Evolutionary conservation across 2,329 filamentous ascomycete genomes (phyloP).

Genomic region (Microdochium nivale): DNA sequence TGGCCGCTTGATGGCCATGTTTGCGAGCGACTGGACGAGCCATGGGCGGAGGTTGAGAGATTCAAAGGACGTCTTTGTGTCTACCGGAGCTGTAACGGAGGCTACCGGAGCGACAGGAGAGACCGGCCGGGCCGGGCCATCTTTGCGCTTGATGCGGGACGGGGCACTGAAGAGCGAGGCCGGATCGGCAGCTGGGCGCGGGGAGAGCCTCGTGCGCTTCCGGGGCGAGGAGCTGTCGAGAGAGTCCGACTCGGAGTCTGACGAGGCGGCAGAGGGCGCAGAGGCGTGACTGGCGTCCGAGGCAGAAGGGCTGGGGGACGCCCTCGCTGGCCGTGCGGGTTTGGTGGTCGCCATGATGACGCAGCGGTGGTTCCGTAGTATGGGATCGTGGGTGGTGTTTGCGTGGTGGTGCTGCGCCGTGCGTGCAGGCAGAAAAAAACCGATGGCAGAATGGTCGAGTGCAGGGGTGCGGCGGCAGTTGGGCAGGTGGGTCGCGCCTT

Average conservation of each 20-base stretch:
- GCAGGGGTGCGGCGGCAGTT: neutral
- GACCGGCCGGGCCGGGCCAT: slow-evolving; percentile 6
- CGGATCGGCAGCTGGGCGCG: slow-evolving; percentile 20
- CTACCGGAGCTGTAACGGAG: slow-evolving; percentile 38
- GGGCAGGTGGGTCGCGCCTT: neutral
- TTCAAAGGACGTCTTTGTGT: slow-evolving; percentile 58
- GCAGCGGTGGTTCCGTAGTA: neutral
- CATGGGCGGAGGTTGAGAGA: slow-evolving; percentile 71
- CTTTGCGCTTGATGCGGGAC: slow-evolving; percentile 40
- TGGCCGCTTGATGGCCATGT: slow-evolving; percentile 75
- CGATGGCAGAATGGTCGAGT: neutral
- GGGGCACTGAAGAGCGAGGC: slow-evolving; percentile 33
- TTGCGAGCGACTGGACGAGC: slow-evolving; percentile 72
- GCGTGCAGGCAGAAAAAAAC: neutral
- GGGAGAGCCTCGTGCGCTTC: slow-evolving; percentile 23
- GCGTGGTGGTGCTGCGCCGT: neutral
- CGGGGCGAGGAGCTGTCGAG: slow-evolving; percentile 29
- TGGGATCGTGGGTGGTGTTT: neutral
- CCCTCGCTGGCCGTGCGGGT: neutral
- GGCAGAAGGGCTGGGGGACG: neutral
- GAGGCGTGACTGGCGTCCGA: neutral
- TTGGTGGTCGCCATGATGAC: neutral
- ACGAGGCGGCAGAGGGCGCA: neutral
- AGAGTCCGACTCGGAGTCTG: slow-evolving; percentile 32
- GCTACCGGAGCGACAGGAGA: slow-evolving; percentile 9